Evolutionary conservation across 495 filamentous ascomycete genomes (phyloP), one percentile per base, ranked within the genome.

Genomic region (Aspergillus sclerotiicarbonarius): DNA sequence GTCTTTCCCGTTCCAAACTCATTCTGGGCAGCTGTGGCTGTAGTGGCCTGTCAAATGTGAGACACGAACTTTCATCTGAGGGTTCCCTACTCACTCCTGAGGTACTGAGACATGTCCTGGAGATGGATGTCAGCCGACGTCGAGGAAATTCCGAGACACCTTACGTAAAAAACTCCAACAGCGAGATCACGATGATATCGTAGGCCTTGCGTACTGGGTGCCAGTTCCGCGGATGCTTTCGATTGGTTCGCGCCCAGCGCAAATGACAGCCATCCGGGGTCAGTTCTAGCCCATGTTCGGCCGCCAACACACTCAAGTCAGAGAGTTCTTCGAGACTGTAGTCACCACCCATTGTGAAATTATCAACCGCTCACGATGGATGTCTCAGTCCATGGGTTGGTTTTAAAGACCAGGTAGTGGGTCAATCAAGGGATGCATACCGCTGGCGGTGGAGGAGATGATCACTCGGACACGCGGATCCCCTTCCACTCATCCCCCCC

Each of bases 151-250:
- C 3, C 39, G 15, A 2, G 20, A 3, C 9, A 56, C 67, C 25
- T 49, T 61, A 75, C 74, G 70, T 66, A 25, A 71, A 66, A 32
- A 76, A 69, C 56, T 78, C 75, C 39, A 77, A 51, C 0, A 67
- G 47, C 21, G 69, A 62, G 5, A 78, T 63, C 3, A 76, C 21
- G 1, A 51, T 50, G 18, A 65, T 53, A 56, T 77, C 71, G 21
- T 70, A 76, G 8, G 52, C 44, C 52, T 77, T 78, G 8, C 71
- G 58, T 2, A 19, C 0, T 0, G 18, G 19, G 8, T 65, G 57
- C 75, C 73, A 78, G 51, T 77, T 72, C 13, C 71, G 66, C 15
- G 74, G 73, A 61, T 75, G 70, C 18, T 57, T 59, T 15, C 66
- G 69, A 46, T 71, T 73, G 9, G 67, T 56, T n/a, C 54, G 30